Evolutionary conservation across 2,329 filamentous ascomycete genomes (phyloP).

Genomic region (Alternaria sp.): DNA sequence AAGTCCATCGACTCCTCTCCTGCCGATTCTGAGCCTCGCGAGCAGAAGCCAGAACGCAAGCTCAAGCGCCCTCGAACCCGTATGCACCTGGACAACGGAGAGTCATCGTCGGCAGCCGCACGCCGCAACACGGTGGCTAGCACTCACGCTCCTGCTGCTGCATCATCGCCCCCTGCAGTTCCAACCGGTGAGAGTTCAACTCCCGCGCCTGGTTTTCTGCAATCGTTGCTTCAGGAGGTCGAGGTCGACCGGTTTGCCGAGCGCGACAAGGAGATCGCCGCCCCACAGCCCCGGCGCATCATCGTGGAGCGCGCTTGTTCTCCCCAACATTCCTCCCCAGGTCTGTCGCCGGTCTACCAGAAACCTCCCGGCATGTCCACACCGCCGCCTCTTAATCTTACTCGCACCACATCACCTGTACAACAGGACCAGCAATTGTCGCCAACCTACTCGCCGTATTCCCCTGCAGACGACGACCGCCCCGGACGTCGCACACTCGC

Average conservation of each 20-base stretch:
- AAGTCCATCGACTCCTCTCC: constrained; percentile 79
- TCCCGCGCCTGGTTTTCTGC: constrained; percentile 76
- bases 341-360: constrained; percentile 69
- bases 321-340: constrained; percentile 66
- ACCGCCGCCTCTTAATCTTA: constrained; percentile 65
- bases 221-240: constrained; percentile 86
- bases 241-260: constrained; percentile 59
- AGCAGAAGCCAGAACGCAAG: constrained; percentile 75
- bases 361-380: constrained; percentile 74
- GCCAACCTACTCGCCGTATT: constrained; percentile 74
- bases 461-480: constrained; percentile 55
- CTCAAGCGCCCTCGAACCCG: constrained; percentile 86
- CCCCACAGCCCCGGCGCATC: constrained; percentile 49
- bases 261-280: constrained; percentile 44
- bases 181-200: constrained; percentile 28
- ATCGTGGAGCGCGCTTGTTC: constrained; percentile 48
- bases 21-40: constrained; percentile 64
- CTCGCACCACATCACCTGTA: constrained; percentile 67
- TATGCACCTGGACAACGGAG: constrained; percentile 62
- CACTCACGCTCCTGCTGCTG: constrained; percentile 23
- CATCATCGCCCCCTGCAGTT: constrained; percentile 24
- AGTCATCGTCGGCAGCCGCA: constrained; percentile 44
- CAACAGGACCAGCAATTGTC: constrained; percentile 61
- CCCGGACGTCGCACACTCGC: constrained; percentile 34
- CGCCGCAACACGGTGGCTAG: constrained; percentile 36